Base-by-base conservation (phyloP, 1,139 yeast genomes). In the Petasospora rhodanensis region DNA sequence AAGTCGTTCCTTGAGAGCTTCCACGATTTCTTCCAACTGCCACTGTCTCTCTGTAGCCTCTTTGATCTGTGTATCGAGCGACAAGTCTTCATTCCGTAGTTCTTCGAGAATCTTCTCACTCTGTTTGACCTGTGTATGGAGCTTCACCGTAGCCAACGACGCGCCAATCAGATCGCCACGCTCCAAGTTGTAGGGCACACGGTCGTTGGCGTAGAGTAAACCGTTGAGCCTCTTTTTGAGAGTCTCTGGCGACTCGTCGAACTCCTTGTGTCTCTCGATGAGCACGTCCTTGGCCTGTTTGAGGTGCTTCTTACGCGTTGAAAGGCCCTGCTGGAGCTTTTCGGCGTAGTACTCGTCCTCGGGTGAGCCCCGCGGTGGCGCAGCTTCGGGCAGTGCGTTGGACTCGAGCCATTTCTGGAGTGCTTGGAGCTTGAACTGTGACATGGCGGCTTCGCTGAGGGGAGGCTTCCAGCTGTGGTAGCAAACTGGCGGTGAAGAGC, bases 131-230 rank as follows among this genome's bases (percentile, higher is more conserved):
- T 49, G 51, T 8, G 32, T 29, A n/a, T 39, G 37, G 10, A 45
- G 8, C 17, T 34, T 41, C 2, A 28, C 26, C n/a, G 26, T 34
- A 0, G 52, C 49, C 29, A 47, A 14, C 0, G 46, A 32, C 4
- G 46, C 38, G n/a, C 46, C 49, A n/a, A 49, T 40, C 5, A 41
- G 37, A 31, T 50, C 54, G 13, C 49, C 53, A 15, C 54, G 40
- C 29, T 43, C 50, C 10, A 35, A 26, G n/a, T 38, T 35, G 22
- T 45, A 37, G 0, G 53, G 47, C 0, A 49, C 15, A 8, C 42
- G 37, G 6, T 45, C 41, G 19, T 42, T 44, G 0, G 51, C 25
- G 5, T 32, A 28, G 14, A 14, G 5, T 1, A 29, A 18, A 1
- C 44, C 47, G 3, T 27, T 35, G n/a, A 32, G 8, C 21, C 28